Evolutionary conservation across 2,329 filamentous ascomycete genomes (phyloP), one percentile per base, ranked within the genome.

Genomic region (Clarireedia paspali): DNA sequence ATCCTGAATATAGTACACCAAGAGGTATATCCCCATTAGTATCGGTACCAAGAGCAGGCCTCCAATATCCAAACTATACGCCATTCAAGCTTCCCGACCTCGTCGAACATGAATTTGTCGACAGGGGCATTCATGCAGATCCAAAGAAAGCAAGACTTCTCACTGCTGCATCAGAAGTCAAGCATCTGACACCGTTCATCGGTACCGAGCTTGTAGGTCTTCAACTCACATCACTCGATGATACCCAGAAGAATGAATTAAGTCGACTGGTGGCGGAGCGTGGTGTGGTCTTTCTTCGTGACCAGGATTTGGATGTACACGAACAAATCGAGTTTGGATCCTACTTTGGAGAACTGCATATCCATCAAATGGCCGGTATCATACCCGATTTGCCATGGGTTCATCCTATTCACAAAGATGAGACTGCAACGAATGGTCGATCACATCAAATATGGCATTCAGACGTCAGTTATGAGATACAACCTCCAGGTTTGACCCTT

Each of bases 241-340:
- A 83, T 39, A 80, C 82, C n/a, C 86, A 83, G 55, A 89, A 88
- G 66, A 84, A 90, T 65, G 84, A 91, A 68, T 75, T 91, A 2
- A 87, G 87, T 0, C 79, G 85, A 23, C 82, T 85, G 60, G 84
- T 89, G 5, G 83, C 87, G n/a, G 78, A 58, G 39, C 52, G 56
- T 14, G 57, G 57, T 20, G 55, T 90, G 3, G 85, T 89, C 14
- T 76, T 77, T 60, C 76, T 76, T 60, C 71, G 74, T 6, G 68
- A 70, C 50, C 75, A 77, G 55, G 72, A 77, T 62, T 66, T 78
- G 38, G 71, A 67, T 42, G 75, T 73, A 0, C 71, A 74, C 26
- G 60, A 66, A 14, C 73, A 77, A 47, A 72, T 73, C 2, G 65
- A 69, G 42, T 61, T 78, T 2, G 77, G 77, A 50, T 70, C 75